Conservation (phyloP, 2,329 filamentous ascomycete genomes). For the Mycocentrospora acerina region DNA sequence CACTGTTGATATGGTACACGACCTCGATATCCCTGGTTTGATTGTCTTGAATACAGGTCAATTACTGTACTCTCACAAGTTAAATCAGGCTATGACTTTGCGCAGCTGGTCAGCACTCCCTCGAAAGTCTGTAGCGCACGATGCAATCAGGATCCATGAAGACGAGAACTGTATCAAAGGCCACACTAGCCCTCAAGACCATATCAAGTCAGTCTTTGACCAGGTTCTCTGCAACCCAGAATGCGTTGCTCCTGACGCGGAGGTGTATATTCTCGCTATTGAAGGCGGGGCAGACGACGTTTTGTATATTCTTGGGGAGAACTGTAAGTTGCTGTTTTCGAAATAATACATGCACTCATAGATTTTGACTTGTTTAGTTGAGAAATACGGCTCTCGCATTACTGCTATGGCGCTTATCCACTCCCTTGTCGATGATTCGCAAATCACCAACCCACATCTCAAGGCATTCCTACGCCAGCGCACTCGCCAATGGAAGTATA, state of each 20-base stretch:
- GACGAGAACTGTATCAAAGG: slow-evolving; percentile 63
- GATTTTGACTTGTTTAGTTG: no score
- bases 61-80: slow-evolving; percentile 71
- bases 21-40: slow-evolving; percentile 44
- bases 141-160: slow-evolving; percentile 54
- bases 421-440: slow-evolving; percentile 18
- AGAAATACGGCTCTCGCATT: slow-evolving; percentile 25
- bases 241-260: slow-evolving; percentile 52
- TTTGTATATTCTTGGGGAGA: slow-evolving; percentile 59
- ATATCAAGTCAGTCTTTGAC: slow-evolving; percentile 69
- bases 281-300: slow-evolving; percentile 65
- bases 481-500: slow-evolving; percentile 36
- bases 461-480: slow-evolving; percentile 35
- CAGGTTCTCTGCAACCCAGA: slow-evolving; percentile 54
- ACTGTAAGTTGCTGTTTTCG: slow-evolving; percentile 49
- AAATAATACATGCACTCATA: no score
- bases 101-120: slow-evolving; percentile 60
- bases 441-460: slow-evolving; percentile 25
- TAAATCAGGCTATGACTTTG: slow-evolving; percentile 60
- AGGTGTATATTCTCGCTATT: slow-evolving; percentile 70
- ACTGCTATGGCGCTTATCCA: slow-evolving; percentile 37
- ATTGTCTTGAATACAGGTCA: slow-evolving; percentile 79
- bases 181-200: slow-evolving; percentile 59
- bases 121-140: slow-evolving; percentile 61
- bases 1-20: slow-evolving; percentile 11